phyloP scores from a whole-genome alignment of 192 early-diverging fungal species.

The Linnemannia hyalina region DNA sequence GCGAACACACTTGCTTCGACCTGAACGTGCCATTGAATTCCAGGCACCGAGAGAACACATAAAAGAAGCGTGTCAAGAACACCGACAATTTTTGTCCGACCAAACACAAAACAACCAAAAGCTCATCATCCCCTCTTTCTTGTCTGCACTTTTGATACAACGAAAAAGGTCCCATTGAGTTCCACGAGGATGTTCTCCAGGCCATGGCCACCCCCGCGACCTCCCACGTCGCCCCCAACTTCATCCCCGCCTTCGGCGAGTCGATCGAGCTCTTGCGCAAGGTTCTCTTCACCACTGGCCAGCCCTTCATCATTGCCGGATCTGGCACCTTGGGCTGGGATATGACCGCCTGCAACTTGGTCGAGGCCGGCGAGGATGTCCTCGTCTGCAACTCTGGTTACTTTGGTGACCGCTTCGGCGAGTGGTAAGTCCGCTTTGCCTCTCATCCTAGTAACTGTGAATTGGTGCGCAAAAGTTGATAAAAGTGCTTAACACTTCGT shows the following conservation, averaged over 20 bases:
- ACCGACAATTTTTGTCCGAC: neutral
- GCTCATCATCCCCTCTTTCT: neutral
- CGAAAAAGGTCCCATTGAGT: conserved; percentile 90
- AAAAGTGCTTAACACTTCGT: neutral
- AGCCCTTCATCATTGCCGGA: conserved; percentile 93
- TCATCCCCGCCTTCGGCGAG: conserved; percentile 88
- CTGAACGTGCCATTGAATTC: too few species aligned
- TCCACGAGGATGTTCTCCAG: conserved; percentile 83
- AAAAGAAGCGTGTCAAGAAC: neutral
- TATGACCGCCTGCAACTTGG: conserved; percentile 88
- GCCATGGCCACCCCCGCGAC: conserved; percentile 90
- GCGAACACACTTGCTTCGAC: too few species aligned
- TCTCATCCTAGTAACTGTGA: neutral
- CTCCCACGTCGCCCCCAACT: conserved; percentile 90
- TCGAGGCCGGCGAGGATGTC: conserved; percentile 89
- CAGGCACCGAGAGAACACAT: too few species aligned
- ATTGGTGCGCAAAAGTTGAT: neutral
- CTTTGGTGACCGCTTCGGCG: conserved; percentile 94
- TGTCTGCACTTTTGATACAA: neutral
- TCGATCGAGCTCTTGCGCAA: conserved; percentile 83
- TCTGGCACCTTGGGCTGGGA: conserved; percentile 97
- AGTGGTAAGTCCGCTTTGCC: conserved; percentile 71
- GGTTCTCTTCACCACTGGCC: conserved; percentile 82
- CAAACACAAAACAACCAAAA: neutral
- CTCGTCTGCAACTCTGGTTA: conserved; percentile 91